phyloP scores from a whole-genome alignment of 257 asterid genomes.

The Solanum neorickii region DNA sequence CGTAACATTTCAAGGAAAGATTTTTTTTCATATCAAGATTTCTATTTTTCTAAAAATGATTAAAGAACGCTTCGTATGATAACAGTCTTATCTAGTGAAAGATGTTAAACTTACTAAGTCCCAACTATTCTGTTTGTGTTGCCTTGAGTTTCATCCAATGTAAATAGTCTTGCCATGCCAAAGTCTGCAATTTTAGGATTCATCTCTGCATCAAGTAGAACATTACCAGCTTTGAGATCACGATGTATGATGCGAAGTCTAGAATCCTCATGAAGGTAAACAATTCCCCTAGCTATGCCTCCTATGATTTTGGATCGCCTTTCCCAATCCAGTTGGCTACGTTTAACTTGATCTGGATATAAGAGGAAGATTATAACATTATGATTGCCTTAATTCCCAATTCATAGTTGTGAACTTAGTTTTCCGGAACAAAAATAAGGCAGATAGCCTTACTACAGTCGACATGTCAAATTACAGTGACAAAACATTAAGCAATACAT shows the following conservation, averaged over 20 bases:
- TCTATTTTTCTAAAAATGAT: not conserved
- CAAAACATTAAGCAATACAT: not conserved
- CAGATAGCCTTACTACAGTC: not conserved
- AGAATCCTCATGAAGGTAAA: slow-evolving; percentile 30
- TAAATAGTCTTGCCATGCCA: slow-evolving; percentile 12
- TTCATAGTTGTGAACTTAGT: not conserved
- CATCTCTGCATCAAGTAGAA: slow-evolving; percentile 18
- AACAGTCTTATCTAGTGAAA: not conserved
- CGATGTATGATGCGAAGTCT: slow-evolving; percentile 23
- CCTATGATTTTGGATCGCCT: slow-evolving; percentile 12
- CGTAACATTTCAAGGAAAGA: not conserved
- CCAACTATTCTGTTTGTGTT: not conserved
- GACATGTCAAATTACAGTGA: not conserved
- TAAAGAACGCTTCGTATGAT: not conserved
- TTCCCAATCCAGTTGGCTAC: slow-evolving; percentile 10
- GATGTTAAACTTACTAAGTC: not conserved
- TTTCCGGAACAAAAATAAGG: not conserved
- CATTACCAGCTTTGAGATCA: slow-evolving; percentile 25
- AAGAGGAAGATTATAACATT: not conserved
- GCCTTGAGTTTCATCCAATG: not conserved
- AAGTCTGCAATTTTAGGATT: slow-evolving; percentile 26
- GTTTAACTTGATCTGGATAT: slow-evolving; percentile 2
- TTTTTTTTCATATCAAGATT: not conserved
- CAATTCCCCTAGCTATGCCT: slow-evolving; percentile 13
- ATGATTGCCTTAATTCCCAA: not conserved